Percentiles rank a stretch among this genome's conserved stretches.
These are phyloP conservation scores for Pseudogymnoascus sp. DNA, from an alignment of 2,329 filamentous ascomycete genomes.

Conservation along the genomic window DNA sequence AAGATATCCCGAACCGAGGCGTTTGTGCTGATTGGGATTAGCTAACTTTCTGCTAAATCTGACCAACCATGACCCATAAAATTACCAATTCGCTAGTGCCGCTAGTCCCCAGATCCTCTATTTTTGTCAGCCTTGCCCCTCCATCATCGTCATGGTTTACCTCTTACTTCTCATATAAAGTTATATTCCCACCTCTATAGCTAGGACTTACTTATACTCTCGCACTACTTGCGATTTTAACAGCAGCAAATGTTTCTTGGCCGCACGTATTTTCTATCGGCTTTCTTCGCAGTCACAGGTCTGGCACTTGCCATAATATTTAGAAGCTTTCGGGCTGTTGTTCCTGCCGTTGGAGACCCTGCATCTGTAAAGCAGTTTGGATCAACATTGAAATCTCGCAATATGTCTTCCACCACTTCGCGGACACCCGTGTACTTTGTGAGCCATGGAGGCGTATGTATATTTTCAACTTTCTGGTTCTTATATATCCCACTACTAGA, in stretches of 20 bases:
- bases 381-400: conserved; percentile 7
- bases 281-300: not conserved
- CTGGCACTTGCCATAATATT: not conserved
- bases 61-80: conserved; percentile 4
- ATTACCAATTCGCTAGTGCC: not conserved
- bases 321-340: not conserved
- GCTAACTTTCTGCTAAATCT: not conserved
- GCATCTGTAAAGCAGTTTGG: not conserved
- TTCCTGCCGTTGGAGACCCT: not conserved
- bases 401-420: conserved; percentile 13
- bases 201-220: not conserved
- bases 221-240: not conserved
- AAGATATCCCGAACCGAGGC: not conserved
- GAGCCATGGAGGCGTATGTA: conserved; percentile 22
- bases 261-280: not conserved
- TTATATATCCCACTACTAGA: conserved; percentile 20
- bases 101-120: not conserved
- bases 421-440: conserved; percentile 21
- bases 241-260: not conserved
- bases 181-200: not conserved
- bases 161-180: not conserved
- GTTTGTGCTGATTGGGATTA: not conserved
- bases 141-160: not conserved
- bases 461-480: not conserved
- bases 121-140: not conserved